phyloP scores from a whole-genome alignment of 176 grass and related monocot species.

The Urochloa ruziziensis region DNA sequence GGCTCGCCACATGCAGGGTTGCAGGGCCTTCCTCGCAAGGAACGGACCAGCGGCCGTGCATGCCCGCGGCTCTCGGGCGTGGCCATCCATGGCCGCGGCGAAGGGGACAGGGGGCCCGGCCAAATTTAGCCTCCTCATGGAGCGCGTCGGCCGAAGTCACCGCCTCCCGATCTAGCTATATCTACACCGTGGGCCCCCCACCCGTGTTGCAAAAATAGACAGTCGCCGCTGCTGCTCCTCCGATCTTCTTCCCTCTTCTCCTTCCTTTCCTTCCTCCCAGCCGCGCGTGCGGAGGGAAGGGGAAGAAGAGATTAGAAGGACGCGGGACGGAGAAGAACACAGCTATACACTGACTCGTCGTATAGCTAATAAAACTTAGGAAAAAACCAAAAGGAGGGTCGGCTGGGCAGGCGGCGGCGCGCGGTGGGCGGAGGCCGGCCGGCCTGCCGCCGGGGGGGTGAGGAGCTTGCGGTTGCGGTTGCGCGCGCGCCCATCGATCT shows the following conservation, averaged over 20 bases:
- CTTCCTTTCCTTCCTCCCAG: constrained; percentile 52
- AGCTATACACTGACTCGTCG: background rate
- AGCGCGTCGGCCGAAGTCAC: background rate
- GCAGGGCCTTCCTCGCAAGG: background rate
- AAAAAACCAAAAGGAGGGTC: background rate
- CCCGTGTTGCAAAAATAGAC: constrained; percentile 41
- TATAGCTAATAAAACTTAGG: background rate
- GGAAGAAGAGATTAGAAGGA: constrained; percentile 33
- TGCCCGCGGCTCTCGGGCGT: background rate
- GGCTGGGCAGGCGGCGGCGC: background rate
- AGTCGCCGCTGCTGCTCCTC: constrained; percentile 27
- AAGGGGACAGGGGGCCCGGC: background rate
- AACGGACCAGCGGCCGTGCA: background rate
- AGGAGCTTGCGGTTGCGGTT: background rate
- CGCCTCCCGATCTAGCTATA: constrained; percentile 32
- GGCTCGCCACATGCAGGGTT: background rate
- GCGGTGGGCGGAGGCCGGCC: constrained; percentile 7
- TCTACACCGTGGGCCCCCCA: constrained; percentile 12
- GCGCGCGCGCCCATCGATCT: background rate
- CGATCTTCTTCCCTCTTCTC: constrained; percentile 44
- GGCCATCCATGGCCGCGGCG: constrained; percentile 9
- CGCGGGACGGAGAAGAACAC: constrained; percentile 18
- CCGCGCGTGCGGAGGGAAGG: constrained; percentile 37
- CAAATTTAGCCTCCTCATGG: constrained; percentile 13
- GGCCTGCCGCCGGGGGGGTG: background rate